Evolutionary conservation across 2,329 filamentous ascomycete genomes (phyloP).

Genomic region (Cryphonectria nitschkei): DNA sequence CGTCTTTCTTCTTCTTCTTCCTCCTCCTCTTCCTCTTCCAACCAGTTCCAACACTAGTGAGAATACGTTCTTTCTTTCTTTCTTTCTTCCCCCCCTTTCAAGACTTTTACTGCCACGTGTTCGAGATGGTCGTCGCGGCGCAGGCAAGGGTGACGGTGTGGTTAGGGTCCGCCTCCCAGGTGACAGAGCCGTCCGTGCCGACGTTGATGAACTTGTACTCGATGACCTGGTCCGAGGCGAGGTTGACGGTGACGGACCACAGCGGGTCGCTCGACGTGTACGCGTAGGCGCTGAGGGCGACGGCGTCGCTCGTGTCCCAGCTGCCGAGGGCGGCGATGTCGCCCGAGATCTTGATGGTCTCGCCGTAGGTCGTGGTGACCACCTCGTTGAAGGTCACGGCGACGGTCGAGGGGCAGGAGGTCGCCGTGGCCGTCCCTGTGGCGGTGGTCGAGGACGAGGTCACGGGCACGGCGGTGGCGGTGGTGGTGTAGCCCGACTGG

Average conservation of each 20-base stretch:
- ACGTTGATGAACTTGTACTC: conserved; percentile 73
- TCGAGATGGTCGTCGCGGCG: conserved; percentile 37
- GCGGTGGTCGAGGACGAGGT: conserved; percentile 33
- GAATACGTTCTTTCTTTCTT: too few species aligned
- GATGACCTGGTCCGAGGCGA: conserved; percentile 60
- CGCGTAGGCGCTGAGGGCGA: conserved; percentile 58
- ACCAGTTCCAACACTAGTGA: too few species aligned
- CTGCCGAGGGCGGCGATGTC: conserved; percentile 61
- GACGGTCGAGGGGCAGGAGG: conserved; percentile 50
- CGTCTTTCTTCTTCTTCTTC: background rate
- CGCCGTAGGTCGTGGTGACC: conserved; percentile 61
- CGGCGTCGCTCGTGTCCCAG: conserved; percentile 61
- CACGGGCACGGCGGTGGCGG: conserved; percentile 37
- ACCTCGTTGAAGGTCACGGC: conserved; percentile 66
- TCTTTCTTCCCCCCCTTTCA: too few species aligned
- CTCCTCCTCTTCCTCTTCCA: too few species aligned
- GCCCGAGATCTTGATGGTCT: conserved; percentile 69
- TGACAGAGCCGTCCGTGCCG: conserved; percentile 54
- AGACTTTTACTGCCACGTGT: conserved; percentile 39
- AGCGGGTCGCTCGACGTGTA: conserved; percentile 64
- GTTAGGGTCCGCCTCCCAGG: conserved; percentile 68
- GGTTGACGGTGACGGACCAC: conserved; percentile 61
- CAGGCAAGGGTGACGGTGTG: conserved; percentile 42
- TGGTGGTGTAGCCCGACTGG: conserved; percentile 37
- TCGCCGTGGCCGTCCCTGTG: conserved; percentile 34